A percentile compares a stretch with the other conserved stretches of the same genome.
phyloP scores from a whole-genome alignment of 129 eudicot genomes.

The Apium graveolens region DNA sequence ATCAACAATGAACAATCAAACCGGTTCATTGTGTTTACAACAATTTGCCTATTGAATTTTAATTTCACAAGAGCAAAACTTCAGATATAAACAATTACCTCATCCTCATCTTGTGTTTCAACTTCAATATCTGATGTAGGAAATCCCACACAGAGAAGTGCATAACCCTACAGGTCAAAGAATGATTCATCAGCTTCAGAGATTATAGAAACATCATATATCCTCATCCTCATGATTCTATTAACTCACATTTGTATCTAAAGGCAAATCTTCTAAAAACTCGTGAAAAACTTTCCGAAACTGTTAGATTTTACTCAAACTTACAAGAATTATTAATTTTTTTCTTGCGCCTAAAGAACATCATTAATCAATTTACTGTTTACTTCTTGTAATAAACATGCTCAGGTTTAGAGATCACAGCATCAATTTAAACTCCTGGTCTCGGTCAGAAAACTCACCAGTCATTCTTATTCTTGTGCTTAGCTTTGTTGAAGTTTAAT shows the following conservation, averaged over 20 bases:
- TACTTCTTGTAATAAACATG: neutral
- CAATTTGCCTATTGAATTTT: neutral
- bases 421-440: neutral
- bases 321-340: no score
- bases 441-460: neutral
- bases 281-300: neutral
- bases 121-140: constrained; percentile 91
- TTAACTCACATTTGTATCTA: neutral
- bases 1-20: neutral
- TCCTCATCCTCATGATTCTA: no score
- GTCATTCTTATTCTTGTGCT: neutral
- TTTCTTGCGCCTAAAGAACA: no score
- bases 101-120: constrained; percentile 99
- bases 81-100: constrained; percentile 34
- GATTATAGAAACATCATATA: no score
- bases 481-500: neutral
- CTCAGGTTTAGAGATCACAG: no score
- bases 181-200: neutral
- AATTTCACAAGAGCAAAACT: neutral
- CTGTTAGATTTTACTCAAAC: no score
- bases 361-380: neutral
- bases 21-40: neutral
- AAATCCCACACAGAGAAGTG: constrained; percentile 97
- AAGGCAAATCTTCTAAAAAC: neutral
- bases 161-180: constrained; percentile 62